Evolutionary conservation across 1,139 yeast genomes (phyloP), one percentile per base, ranked within the genome.

Genomic region (Candida smagusa): DNA sequence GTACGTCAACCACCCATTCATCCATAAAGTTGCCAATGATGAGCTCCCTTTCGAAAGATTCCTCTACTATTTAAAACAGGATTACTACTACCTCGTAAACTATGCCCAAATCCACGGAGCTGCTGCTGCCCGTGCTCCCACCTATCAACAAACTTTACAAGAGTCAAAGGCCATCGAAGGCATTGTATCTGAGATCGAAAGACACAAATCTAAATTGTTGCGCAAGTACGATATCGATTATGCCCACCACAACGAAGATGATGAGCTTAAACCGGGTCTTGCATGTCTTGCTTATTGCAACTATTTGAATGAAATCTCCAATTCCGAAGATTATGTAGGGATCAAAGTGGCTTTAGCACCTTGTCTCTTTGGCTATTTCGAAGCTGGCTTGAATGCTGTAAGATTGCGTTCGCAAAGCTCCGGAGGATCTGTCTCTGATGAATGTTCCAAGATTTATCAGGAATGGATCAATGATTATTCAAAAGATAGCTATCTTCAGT

Each of bases 321-420:
- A 63, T 25, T 62, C 58, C 30, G 70, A 68, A 28, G 84, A 81
- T 52, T 84, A 81, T 73, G 58, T 81, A 28, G 85, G 82, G 19
- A 71, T 83, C 35, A 77, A 78, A 43, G 73, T 81, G 6, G 86
- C 94, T 0, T 59, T 85, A 36, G 75, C 89, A 2, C 95, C 96
- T 0, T 86, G 95, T 57, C 61, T 84, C 31, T 75, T 81, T 54
- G 96, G 95, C 1, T 84, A 84, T 55, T 74, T 74, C 28, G 74
- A 77, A 40, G 81, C 85, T 0, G 74, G 66, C 0, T 34, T 37
- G 0, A 56, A 48, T 40, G 74, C 66, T 6, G 13, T 26, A 2
- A 22, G 21, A 9, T 6, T 26, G 16, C 31, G 40, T 9, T 7
- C 6, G 6, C 21, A 26, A 4, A 27, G 1, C 40, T 41, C 9